Base-by-base conservation (phyloP, 345 rosid species). In the Dipteronia sinensis region DNA sequence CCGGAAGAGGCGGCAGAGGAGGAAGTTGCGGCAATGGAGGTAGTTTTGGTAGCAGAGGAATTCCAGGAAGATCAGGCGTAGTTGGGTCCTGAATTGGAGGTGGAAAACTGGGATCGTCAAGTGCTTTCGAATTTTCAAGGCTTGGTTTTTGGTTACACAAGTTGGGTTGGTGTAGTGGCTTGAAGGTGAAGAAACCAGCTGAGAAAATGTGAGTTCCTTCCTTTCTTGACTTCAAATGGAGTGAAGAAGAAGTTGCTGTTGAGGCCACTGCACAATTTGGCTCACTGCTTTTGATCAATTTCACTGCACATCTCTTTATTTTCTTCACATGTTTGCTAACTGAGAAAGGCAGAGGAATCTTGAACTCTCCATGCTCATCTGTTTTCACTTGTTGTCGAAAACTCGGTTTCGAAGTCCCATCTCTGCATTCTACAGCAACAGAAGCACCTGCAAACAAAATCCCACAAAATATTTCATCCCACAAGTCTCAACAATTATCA, bases 171-270 rank as follows among this genome's bases (percentile, higher is more conserved):
- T 80, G 89, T 23, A 80, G 73, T 0, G 98, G 99, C 87, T 87
- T 96, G 88, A 96, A 94, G 64, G 93, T 82, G 86, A 94, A 94
- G 82, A 88, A 84, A 0, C 99, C 99, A n/a, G 99, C 97, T 3
- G 97, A 96, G 90, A 92, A 96, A 38, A 96, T 78, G 15, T 86
- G 85, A 6, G 76, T 72, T 68, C 94, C 91, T 2, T 82, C 79
- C 67, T 83, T 86, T 66, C 84, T 84, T 2, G 89, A 80, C 82
- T 83, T 90, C 27, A 95, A 85, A 44, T 75, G 91, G 17, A 92
- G 85, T 22, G 89, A 85, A 25, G 97, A 85, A 0, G 97, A 88
- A 13, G 89, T 82, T 2, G 94, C 91, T 15, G 89, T 70, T 17
- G 98, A 90, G 65, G 98, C 93, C 70, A 96, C 85, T 0, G 92